These are phyloP conservation scores for Candida glucosophila DNA, from an alignment of 1,139 yeast genomes.

Conservation along the genomic window DNA sequence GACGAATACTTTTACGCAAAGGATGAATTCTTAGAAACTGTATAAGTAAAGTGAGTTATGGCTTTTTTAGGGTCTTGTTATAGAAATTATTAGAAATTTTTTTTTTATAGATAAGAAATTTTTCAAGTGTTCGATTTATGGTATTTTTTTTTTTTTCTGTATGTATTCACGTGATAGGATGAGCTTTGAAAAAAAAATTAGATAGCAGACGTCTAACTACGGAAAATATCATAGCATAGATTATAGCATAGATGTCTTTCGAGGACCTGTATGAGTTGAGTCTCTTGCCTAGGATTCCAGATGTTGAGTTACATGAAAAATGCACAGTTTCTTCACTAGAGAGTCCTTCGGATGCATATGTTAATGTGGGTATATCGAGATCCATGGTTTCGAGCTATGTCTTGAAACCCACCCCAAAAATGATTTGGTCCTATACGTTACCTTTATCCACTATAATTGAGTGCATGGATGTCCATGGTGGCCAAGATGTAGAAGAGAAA, in stretches of 20 bases:
- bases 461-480: slow-evolving; percentile 30
- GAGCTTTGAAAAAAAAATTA: too few relatives aligned
- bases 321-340: slow-evolving; percentile 22
- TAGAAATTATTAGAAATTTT: too few relatives aligned
- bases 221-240: slow-evolving; percentile 1
- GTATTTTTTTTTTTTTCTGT: too few relatives aligned
- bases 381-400: slow-evolving; percentile 67
- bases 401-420: slow-evolving; percentile 72
- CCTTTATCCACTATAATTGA: slow-evolving; percentile 51
- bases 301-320: slow-evolving; percentile 20
- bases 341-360: slow-evolving; percentile 16
- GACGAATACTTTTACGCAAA: slow-evolving; percentile 38
- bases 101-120: too few relatives aligned
- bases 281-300: slow-evolving; percentile 34
- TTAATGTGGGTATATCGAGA: slow-evolving; percentile 66
- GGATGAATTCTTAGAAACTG: slow-evolving; percentile 29
- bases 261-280: slow-evolving; percentile 31
- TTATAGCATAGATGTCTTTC: slow-evolving; percentile 14
- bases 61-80: too few relatives aligned
- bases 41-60: slow-evolving; percentile 1
- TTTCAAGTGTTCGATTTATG: too few relatives aligned
- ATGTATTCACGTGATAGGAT: too few relatives aligned
- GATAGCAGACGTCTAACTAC: too few relatives aligned
- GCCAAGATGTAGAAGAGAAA: slow-evolving; percentile 10
- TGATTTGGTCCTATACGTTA: slow-evolving; percentile 65